phyloP scores from a whole-genome alignment of 805 yeast species.

The Myxozyma nipponensis region DNA sequence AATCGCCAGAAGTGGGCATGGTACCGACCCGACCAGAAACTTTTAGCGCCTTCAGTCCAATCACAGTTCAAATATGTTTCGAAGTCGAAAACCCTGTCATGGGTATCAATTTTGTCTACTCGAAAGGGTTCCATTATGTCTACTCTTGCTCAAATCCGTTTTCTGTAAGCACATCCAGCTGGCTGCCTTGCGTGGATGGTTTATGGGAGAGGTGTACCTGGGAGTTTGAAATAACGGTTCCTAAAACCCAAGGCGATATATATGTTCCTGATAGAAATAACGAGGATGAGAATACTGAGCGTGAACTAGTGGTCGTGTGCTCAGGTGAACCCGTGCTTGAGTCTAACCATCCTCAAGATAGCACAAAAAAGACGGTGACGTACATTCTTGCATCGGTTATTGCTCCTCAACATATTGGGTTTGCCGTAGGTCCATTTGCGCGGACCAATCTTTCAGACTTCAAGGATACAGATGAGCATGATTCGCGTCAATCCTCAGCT shows the following conservation, averaged over 20 bases:
- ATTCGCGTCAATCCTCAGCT: slow-evolving; percentile 34
- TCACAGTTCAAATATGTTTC: slow-evolving; percentile 67
- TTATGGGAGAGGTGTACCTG: slow-evolving; percentile 86
- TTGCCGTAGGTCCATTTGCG: slow-evolving; percentile 88
- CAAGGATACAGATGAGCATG: slow-evolving; percentile 37
- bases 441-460: slow-evolving; percentile 52
- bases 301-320: slow-evolving; percentile 43
- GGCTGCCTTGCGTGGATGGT: slow-evolving; percentile 96
- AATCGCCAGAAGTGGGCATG: slow-evolving; percentile 28
- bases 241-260: slow-evolving; percentile 72
- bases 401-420: slow-evolving; percentile 91
- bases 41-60: slow-evolving; percentile 59
- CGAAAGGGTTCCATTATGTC: slow-evolving; percentile 40
- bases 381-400: slow-evolving; percentile 79
- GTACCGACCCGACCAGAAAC: slow-evolving; percentile 33
- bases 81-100: slow-evolving; percentile 59
- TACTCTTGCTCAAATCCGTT: slow-evolving; percentile 77
- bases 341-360: slow-evolving; percentile 69
- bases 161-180: slow-evolving; percentile 82
- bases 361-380: slow-evolving; percentile 66
- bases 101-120: slow-evolving; percentile 70
- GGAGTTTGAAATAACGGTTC: slow-evolving; percentile 84
- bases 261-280: slow-evolving; percentile 43
- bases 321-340: slow-evolving; percentile 48
- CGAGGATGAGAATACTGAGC: slow-evolving; percentile 40